Conservation (phyloP, 305 asterid species). For the Nicotiana rustica region DNA sequence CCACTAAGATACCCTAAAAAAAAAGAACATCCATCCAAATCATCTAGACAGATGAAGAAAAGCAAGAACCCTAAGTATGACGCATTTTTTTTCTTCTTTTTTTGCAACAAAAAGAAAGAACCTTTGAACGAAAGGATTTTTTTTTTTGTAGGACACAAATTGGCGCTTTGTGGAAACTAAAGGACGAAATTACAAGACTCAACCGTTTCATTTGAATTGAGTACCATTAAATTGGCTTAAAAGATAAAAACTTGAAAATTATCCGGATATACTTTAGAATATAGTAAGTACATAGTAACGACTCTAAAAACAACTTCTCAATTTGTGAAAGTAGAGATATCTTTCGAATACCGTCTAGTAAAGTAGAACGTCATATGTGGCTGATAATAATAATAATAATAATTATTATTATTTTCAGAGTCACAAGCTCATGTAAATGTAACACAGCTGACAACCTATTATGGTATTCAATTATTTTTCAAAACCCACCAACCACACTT, state of each 20-base stretch:
- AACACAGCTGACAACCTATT: neutral
- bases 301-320: neutral
- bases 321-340: neutral
- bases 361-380: neutral
- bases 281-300: neutral
- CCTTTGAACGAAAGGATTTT: neutral
- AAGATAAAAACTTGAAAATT: neutral
- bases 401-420: neutral
- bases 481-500: neutral
- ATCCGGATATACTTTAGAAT: neutral
- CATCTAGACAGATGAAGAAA: neutral
- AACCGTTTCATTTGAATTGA: neutral
- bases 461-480: neutral
- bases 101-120: neutral
- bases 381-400: neutral
- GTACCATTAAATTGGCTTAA: neutral
- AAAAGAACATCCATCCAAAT: neutral
- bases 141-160: neutral
- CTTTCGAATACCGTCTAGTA: neutral
- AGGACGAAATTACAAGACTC: neutral
- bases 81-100: neutral
- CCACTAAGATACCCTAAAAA: neutral
- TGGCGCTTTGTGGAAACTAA: neutral
- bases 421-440: neutral
- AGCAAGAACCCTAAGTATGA: neutral